These are phyloP conservation scores for Pleurostoma richardsiae DNA, from an alignment of 2,329 filamentous ascomycete species.

Conservation along the genomic window DNA sequence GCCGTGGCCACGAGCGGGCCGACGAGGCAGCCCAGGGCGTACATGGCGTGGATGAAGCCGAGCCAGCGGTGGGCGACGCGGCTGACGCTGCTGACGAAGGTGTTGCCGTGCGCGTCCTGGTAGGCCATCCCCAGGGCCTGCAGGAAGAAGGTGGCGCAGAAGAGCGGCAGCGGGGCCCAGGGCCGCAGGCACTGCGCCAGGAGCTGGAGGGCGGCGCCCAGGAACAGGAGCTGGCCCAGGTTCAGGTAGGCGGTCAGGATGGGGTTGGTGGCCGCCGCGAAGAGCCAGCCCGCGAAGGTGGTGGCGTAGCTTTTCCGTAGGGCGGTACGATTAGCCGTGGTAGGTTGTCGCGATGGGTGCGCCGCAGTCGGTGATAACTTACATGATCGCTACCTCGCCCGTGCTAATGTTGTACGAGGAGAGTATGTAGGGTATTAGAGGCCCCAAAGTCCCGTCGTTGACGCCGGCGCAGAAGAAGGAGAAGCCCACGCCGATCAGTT, in stretches of 20 bases:
- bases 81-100: slow-evolving; percentile 48
- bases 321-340: too few relatives aligned
- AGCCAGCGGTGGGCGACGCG: slow-evolving; percentile 53
- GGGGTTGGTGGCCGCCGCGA: slow-evolving; percentile 52
- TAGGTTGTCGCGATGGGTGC: not conserved
- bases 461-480: slow-evolving; percentile 62
- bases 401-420: slow-evolving; percentile 13
- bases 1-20: slow-evolving; percentile 50
- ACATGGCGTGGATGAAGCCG: slow-evolving; percentile 61
- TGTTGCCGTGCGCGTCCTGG: slow-evolving; percentile 60
- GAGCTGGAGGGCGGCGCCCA: slow-evolving; percentile 52
- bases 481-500: slow-evolving; percentile 46
- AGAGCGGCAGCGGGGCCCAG: slow-evolving; percentile 53
- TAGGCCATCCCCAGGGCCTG: slow-evolving; percentile 56
- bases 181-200: slow-evolving; percentile 47
- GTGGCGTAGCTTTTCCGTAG: slow-evolving; percentile 38
- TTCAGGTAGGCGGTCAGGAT: slow-evolving; percentile 45
- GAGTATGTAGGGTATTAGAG: slow-evolving; percentile 59
- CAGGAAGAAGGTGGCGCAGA: slow-evolving; percentile 52
- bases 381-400: slow-evolving; percentile 22
- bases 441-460: slow-evolving; percentile 60
- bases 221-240: slow-evolving; percentile 49
- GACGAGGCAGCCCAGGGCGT: slow-evolving; percentile 50
- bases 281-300: slow-evolving; percentile 55
- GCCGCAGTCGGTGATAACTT: slow-evolving; percentile 1